Evolutionary conservation across 2,329 filamentous ascomycete genomes (phyloP).

Genomic region (Balansia obtecta): DNA sequence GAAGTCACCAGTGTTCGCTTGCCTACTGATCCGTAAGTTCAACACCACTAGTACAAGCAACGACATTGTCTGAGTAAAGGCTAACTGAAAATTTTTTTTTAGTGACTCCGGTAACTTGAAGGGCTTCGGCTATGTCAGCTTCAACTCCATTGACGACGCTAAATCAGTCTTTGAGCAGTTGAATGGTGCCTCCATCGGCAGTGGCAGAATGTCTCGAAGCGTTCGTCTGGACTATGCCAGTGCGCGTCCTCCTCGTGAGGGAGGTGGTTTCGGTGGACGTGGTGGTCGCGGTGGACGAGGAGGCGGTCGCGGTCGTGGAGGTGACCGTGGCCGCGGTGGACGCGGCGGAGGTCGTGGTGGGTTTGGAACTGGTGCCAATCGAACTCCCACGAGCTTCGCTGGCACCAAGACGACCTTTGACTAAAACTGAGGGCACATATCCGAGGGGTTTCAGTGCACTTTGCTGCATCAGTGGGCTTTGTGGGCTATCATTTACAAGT

Average conservation of each 20-base stretch:
- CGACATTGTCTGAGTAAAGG: constrained; percentile 8
- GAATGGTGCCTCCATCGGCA: constrained; percentile 51
- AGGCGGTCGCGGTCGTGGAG: constrained; percentile 36
- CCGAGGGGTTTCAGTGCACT: constrained; percentile 33
- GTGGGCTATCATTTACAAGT: constrained; percentile 46
- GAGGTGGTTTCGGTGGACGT: constrained; percentile 36
- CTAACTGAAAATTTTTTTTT: constrained; percentile 1
- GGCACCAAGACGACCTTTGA: constrained; percentile 71
- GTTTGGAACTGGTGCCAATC: constrained; percentile 38
- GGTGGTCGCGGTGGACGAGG: constrained; percentile 36
- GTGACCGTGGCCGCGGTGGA: constrained; percentile 27
- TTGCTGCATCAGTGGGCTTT: constrained; percentile 27
- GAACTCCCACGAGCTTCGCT: constrained; percentile 30
- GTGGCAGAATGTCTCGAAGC: constrained; percentile 57
- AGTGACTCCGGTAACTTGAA: constrained; percentile 73
- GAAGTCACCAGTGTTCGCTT: constrained; percentile 70
- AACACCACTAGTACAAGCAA: constrained; percentile 11
- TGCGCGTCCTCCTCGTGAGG: constrained; percentile 50
- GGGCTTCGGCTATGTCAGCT: constrained; percentile 88
- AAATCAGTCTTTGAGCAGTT: constrained; percentile 58
- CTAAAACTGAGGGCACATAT: constrained; percentile 22
- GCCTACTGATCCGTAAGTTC: constrained; percentile 64
- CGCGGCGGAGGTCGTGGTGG: constrained; percentile 35
- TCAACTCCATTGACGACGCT: constrained; percentile 71
- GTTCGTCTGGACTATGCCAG: constrained; percentile 75